phyloP scores from a whole-genome alignment of 139 green algal species.

The Penium margaritaceum region DNA sequence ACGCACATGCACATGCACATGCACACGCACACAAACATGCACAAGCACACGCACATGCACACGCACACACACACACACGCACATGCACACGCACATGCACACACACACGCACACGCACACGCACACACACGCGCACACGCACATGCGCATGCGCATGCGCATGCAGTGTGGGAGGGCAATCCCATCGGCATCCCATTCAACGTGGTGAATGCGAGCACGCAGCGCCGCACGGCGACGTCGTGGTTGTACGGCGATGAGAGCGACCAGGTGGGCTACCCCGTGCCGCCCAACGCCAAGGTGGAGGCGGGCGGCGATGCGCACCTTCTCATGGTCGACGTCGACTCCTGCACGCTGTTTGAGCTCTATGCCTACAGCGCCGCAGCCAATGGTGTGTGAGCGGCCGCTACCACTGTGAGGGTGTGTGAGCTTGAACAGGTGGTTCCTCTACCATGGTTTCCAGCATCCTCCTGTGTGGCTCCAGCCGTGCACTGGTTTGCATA shows the following conservation, averaged over 20 bases:
- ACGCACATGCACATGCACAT: no score
- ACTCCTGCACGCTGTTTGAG: slow-evolving; percentile 47
- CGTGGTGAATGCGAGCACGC: neutral
- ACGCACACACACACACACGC: no score
- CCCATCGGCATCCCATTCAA: slow-evolving; percentile 3
- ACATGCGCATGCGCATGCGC: no score
- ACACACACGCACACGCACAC: no score
- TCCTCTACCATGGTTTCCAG: neutral
- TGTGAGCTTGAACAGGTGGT: neutral
- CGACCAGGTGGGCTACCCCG: neutral
- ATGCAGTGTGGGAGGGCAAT: neutral
- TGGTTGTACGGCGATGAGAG: slow-evolving; percentile 3
- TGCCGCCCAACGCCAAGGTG: neutral
- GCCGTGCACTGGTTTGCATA: neutral
- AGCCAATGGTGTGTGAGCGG: neutral
- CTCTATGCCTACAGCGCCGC: neutral
- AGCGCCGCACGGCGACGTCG: neutral
- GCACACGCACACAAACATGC: no score
- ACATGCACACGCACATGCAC: no score
- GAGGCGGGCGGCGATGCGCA: slow-evolving; percentile 36
- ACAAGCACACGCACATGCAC: no score
- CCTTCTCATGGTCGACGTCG: slow-evolving; percentile 41
- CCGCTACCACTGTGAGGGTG: neutral
- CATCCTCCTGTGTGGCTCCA: neutral
- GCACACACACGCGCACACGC: no score